Evolutionary conservation across 2,329 filamentous ascomycete species (phyloP).

Genomic region (Thelonectria discophora): DNA sequence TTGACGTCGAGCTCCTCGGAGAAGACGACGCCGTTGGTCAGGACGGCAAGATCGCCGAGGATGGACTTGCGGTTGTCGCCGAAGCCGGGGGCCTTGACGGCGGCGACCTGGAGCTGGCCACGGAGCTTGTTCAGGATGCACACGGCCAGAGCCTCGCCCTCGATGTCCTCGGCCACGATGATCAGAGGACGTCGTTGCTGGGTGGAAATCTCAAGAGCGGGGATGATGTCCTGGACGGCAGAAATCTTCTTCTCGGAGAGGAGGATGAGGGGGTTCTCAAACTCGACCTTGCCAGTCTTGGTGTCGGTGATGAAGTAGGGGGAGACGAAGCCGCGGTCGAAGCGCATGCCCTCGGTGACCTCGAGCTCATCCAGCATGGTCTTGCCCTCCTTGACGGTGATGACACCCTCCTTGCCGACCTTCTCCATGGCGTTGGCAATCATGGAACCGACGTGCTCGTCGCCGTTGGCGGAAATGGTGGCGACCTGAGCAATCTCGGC

Average conservation of each 20-base stretch:
- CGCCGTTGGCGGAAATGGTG: slow-evolving; percentile 97
- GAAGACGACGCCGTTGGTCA: slow-evolving; percentile 98
- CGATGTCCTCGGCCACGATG: slow-evolving; percentile 99
- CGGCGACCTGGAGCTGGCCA: slow-evolving; percentile 97
- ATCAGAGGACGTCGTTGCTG: slow-evolving; percentile 94
- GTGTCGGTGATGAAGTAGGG: slow-evolving; percentile 99
- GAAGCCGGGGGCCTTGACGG: slow-evolving; percentile 98
- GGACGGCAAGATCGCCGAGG: slow-evolving; percentile 92
- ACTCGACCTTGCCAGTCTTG: slow-evolving; percentile 99
- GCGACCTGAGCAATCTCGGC: slow-evolving; percentile 98
- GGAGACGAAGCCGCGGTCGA: slow-evolving; percentile 98
- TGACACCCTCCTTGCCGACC: slow-evolving; percentile 99
- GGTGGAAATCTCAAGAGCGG: slow-evolving; percentile 95
- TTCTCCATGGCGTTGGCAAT: slow-evolving; percentile 99
- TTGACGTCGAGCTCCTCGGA: slow-evolving; percentile 98
- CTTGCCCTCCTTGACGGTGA: slow-evolving; percentile 99
- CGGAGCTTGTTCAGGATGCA: slow-evolving; percentile 99
- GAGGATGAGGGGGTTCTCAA: slow-evolving; percentile 98
- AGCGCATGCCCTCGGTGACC: slow-evolving; percentile 99
- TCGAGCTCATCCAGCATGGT: slow-evolving; percentile 97
- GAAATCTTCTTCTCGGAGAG: slow-evolving; percentile 99
- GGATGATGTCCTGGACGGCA: slow-evolving; percentile 97
- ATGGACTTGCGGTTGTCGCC: slow-evolving; percentile 99
- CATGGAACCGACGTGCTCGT: slow-evolving; percentile 92
- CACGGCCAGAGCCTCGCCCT: slow-evolving; percentile 96